These are phyloP conservation scores for Eucalyptus tenuipes DNA, from an alignment of 345 rosid species.

Conservation along the genomic window DNA sequence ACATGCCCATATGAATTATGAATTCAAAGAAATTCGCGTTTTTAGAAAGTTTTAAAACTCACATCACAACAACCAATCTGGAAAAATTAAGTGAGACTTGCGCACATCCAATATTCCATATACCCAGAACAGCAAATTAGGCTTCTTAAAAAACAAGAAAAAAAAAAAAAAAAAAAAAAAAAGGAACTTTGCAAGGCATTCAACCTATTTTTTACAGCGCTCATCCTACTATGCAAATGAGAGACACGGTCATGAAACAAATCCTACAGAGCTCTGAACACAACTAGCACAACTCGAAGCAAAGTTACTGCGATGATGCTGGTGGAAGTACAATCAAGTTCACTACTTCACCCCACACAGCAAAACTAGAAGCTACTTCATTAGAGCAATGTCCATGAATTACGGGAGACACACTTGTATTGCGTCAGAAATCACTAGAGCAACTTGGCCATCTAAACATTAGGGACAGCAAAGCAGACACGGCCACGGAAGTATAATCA, in stretches of 20 bases:
- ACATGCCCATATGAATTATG: not conserved
- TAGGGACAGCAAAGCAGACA: not conserved
- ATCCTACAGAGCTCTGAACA: not conserved
- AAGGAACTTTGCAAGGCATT: not conserved
- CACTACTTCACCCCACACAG: not conserved
- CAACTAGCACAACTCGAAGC: not conserved
- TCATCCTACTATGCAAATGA: not conserved
- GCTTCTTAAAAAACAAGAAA: not conserved
- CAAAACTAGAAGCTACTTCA: not conserved
- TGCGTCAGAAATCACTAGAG: not conserved
- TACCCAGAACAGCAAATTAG: not conserved
- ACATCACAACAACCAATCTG: not conserved
- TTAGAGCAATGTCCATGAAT: not conserved
- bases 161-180: not conserved
- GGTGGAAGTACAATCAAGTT: not conserved
- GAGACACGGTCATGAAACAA: not conserved
- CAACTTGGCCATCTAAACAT: not conserved
- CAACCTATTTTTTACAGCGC: not conserved
- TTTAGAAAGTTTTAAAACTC: not conserved
- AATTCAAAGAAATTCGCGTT: not conserved
- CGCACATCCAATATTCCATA: not conserved
- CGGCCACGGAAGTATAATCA: not conserved
- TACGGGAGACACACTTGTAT: not conserved
- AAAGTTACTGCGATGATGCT: not conserved
- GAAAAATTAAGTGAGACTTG: not conserved